These are phyloP conservation scores for Claviceps paspali DNA, from an alignment of 2,329 filamentous ascomycete genomes.

Conservation along the genomic window DNA sequence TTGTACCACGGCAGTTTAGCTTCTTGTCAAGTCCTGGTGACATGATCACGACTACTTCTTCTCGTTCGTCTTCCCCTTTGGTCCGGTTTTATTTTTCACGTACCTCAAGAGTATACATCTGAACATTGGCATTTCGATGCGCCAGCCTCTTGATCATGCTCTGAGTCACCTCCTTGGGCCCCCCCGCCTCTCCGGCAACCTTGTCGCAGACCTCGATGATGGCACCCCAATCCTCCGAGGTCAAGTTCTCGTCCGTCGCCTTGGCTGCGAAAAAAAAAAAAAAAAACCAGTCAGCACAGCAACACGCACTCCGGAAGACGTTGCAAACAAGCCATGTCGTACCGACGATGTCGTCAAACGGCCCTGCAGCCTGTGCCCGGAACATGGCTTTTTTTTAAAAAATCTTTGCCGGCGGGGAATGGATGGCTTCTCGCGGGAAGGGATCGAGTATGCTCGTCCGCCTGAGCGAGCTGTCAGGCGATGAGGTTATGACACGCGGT, in stretches of 20 bases:
- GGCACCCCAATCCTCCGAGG: slow-evolving; percentile 57
- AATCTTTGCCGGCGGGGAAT: too few relatives aligned
- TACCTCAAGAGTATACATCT: slow-evolving; percentile 84
- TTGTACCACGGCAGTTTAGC: too few relatives aligned
- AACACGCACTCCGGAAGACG: too few relatives aligned
- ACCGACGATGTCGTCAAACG: slow-evolving; percentile 46
- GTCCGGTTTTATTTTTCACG: too few relatives aligned
- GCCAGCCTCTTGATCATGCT: slow-evolving; percentile 84
- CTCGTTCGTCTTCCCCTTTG: not conserved
- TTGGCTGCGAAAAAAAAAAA: too few relatives aligned
- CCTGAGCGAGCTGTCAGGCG: slow-evolving; percentile 3
- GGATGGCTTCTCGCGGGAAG: too few relatives aligned
- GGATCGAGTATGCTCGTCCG: too few relatives aligned
- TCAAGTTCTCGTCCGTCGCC: slow-evolving; percentile 96
- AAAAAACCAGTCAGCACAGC: too few relatives aligned
- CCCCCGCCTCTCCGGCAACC: slow-evolving; percentile 36
- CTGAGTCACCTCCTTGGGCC: slow-evolving; percentile 70
- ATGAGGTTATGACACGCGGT: too few relatives aligned
- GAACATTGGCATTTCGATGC: slow-evolving; percentile 89
- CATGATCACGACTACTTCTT: too few relatives aligned
- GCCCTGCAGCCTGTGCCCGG: slow-evolving; percentile 39
- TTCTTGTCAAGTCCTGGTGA: too few relatives aligned
- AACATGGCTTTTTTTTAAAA: slow-evolving; percentile 39
- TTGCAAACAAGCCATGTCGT: too few relatives aligned
- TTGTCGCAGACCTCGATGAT: slow-evolving; percentile 51